A percentile compares a stretch with the other conserved stretches of the same genome.
Evolutionary conservation across 208 protist species (phyloP).

Genomic region (Acanthamoeba divionensis): DNA sequence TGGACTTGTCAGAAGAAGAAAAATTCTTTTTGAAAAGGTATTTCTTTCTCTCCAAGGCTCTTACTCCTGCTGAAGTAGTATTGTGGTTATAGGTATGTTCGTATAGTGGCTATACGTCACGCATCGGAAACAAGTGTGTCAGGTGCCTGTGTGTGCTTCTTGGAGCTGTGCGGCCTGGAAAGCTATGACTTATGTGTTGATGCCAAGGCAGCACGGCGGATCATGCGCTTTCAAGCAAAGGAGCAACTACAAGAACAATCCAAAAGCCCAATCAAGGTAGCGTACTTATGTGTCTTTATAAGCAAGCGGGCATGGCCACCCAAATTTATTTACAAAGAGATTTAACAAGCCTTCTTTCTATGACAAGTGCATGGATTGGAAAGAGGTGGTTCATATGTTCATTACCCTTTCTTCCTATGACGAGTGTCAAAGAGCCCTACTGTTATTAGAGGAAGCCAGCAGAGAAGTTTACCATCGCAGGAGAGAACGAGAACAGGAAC

Average conservation of each 20-base stretch:
- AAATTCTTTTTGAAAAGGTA: too few relatives aligned
- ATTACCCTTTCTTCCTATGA: not conserved
- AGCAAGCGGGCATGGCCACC: too few relatives aligned
- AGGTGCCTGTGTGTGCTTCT: not conserved
- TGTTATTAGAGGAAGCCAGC: not conserved
- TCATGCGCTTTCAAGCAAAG: not conserved
- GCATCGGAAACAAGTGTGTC: not conserved
- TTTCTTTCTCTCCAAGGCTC: too few relatives aligned
- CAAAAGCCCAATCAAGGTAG: too few relatives aligned
- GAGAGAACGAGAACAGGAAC: not conserved
- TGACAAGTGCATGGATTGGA: too few relatives aligned
- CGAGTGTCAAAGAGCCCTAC: not conserved
- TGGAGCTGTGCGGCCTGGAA: conserved; percentile 5
- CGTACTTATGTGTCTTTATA: too few relatives aligned
- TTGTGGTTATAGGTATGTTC: not conserved
- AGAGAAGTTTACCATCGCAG: not conserved
- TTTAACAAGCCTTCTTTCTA: too few relatives aligned
- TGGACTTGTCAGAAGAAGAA: too few relatives aligned
- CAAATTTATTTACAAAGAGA: too few relatives aligned
- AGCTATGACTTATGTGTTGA: not conserved
- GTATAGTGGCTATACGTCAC: conserved; percentile 2
- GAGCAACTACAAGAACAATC: too few relatives aligned
- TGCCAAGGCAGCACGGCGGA: not conserved
- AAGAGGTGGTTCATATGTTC: not conserved
- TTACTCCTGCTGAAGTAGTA: too few relatives aligned